These are phyloP conservation scores for Ilex aquifolium DNA, from an alignment of 257 asterid genomes.

Conservation along the genomic window DNA sequence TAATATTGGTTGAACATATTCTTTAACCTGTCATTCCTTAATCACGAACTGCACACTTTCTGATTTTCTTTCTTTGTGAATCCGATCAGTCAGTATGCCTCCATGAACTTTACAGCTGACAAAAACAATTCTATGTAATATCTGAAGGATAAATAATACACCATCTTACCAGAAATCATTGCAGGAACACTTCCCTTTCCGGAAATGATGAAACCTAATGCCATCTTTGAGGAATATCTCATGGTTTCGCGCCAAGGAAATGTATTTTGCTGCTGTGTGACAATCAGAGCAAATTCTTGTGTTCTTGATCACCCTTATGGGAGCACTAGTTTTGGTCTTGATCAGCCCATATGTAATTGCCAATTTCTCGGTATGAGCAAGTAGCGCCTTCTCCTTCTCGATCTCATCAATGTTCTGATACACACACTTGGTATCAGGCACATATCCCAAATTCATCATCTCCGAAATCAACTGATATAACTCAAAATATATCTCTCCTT, in stretches of 20 bases:
- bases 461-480: conserved; percentile 43
- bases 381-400: conserved; percentile 52
- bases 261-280: conserved; percentile 43
- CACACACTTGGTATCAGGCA: conserved; percentile 44
- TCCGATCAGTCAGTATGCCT: no score
- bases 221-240: conserved; percentile 58
- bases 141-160: background rate
- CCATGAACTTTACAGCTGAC: no score
- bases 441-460: conserved; percentile 45
- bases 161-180: conserved; percentile 39
- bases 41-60: no score
- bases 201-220: conserved; percentile 48
- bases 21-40: no score
- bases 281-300: conserved; percentile 58
- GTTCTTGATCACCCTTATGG: conserved; percentile 50
- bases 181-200: conserved; percentile 55
- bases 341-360: conserved; percentile 57
- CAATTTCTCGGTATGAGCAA: conserved; percentile 52
- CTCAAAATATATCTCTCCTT: conserved; percentile 51
- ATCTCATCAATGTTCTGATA: conserved; percentile 29
- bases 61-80: no score
- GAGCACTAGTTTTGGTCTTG: conserved; percentile 19
- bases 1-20: no score
- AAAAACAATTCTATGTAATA: background rate
- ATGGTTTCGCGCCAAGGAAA: conserved; percentile 42